A percentile compares a stretch with the other conserved stretches of the same genome.
phyloP scores from a whole-genome alignment of 2,329 filamentous ascomycete genomes.

The Talaromyces sp. region DNA sequence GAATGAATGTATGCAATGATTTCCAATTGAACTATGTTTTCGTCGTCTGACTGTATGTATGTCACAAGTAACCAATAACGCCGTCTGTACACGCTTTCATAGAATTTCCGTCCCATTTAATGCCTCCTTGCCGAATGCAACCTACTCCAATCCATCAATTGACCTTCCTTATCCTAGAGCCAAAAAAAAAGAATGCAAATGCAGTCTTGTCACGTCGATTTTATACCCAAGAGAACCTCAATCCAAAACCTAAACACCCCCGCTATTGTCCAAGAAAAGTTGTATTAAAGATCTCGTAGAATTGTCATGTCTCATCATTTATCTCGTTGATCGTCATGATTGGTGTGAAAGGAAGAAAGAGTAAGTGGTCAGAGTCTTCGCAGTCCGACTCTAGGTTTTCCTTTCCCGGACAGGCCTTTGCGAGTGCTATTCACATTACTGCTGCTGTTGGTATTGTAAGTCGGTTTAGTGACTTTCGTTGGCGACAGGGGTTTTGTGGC shows the following conservation, averaged over 20 bases:
- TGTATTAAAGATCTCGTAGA: not conserved
- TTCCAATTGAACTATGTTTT: not conserved
- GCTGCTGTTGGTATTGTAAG: conserved; percentile 1
- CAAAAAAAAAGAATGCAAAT: not conserved
- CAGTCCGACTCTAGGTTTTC: conserved; percentile 33
- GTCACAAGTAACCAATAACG: not conserved
- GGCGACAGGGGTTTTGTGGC: conserved; percentile 13
- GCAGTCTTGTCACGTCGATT: not conserved
- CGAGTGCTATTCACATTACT: conserved; percentile 19
- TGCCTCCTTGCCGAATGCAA: not conserved
- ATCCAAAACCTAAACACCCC: not conserved
- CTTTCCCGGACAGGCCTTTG: conserved; percentile 22
- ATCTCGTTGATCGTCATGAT: not conserved
- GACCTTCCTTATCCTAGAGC: not conserved
- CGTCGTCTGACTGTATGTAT: not conserved
- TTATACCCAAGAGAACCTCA: not conserved
- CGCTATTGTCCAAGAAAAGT: not conserved
- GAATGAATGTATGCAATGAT: not conserved
- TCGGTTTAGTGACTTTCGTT: conserved; percentile 19
- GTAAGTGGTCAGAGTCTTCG: conserved; percentile 29
- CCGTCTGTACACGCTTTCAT: not conserved
- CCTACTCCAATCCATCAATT: not conserved
- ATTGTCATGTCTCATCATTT: not conserved
- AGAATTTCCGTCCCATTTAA: too few relatives aligned
- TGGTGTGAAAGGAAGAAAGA: not conserved